Percentiles rank a stretch among this genome's conserved stretches.
Conservation (phyloP, 768 basidiomycete species). For the Russula foetens region DNA sequence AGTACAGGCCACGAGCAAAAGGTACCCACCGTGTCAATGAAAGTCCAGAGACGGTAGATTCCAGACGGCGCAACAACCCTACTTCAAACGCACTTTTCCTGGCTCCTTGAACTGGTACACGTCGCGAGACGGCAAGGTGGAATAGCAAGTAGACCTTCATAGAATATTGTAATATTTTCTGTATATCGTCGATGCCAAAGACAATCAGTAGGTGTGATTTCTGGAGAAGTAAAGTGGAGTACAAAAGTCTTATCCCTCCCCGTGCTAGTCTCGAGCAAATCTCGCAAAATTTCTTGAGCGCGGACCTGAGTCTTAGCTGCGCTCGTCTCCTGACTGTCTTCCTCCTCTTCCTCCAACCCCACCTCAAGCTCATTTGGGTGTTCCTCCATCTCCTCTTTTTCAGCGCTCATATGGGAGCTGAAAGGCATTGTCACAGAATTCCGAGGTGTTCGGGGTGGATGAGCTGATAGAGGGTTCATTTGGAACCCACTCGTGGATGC, state of each 20-base stretch:
- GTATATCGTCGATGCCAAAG: not conserved
- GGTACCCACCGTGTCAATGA: constrained; percentile 60
- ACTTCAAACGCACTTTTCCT: constrained; percentile 45
- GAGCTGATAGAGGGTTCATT: constrained; percentile 73
- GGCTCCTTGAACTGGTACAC: constrained; percentile 39
- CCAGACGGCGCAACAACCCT: constrained; percentile 50
- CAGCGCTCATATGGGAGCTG: constrained; percentile 32
- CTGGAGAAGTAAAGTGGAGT: constrained; percentile 27
- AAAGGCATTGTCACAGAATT: constrained; percentile 35
- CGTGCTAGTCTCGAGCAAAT: constrained; percentile 66
- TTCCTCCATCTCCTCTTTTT: constrained; percentile 30
- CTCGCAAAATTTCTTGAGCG: constrained; percentile 69
- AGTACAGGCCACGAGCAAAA: not conserved
- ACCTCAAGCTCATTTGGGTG: constrained; percentile 21
- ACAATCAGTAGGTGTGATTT: not conserved
- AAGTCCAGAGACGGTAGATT: constrained; percentile 54
- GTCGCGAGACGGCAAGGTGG: constrained; percentile 46
- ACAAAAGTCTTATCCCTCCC: constrained; percentile 85
- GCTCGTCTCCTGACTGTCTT: constrained; percentile 23
- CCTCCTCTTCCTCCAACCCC: constrained; percentile 28
- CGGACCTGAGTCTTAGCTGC: constrained; percentile 39
- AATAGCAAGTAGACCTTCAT: constrained; percentile 67
- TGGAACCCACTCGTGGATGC: constrained; percentile 45
- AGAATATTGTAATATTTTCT: constrained; percentile 88
- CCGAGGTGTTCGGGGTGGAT: constrained; percentile 71